Conservation (phyloP, 2,329 filamentous ascomycete species). For the Elsinoe arachidis region DNA sequence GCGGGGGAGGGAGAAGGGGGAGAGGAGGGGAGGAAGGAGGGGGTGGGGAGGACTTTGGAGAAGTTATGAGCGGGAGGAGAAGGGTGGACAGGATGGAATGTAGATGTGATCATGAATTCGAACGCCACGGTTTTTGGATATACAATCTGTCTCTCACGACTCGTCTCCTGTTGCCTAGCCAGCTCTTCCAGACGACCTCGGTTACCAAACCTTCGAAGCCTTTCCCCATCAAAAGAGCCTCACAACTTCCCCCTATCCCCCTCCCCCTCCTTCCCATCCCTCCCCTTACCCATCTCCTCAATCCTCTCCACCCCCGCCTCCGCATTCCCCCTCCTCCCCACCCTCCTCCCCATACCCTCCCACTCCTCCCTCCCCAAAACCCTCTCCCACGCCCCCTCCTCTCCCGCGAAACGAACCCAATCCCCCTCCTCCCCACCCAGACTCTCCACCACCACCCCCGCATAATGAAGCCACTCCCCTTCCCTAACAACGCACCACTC, state of each 20-base stretch:
- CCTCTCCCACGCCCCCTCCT: conserved; percentile 56
- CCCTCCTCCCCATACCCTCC: background rate
- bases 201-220: background rate
- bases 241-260: background rate
- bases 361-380: conserved; percentile 19
- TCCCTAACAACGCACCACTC: conserved; percentile 44
- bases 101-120: no score
- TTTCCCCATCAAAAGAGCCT: background rate
- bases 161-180: no score
- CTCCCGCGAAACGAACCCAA: conserved; percentile 57
- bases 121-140: no score
- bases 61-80: no score
- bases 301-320: background rate
- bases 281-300: background rate
- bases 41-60: no score
- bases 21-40: no score
- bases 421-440: conserved; percentile 44
- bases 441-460: conserved; percentile 54
- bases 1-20: no score
- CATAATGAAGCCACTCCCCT: conserved; percentile 52
- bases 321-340: background rate
- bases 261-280: background rate
- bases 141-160: no score
- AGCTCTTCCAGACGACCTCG: no score
- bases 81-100: no score